phyloP scores from a whole-genome alignment of 1,284 basidiomycete species.

The Cutaneotrichosporon spelunceum region DNA sequence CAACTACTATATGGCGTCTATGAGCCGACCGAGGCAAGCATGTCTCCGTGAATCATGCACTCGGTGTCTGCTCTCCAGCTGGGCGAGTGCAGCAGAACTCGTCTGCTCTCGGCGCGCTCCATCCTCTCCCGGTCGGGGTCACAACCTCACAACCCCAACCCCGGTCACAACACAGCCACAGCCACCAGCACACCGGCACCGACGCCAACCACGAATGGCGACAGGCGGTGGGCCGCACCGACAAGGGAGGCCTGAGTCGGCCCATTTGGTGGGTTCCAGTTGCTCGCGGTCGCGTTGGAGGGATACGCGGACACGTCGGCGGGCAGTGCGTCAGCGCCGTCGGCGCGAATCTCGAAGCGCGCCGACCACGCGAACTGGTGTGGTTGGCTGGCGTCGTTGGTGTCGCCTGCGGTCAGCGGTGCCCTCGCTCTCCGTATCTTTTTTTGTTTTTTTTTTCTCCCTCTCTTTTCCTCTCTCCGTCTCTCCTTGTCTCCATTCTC shows the following conservation, averaged over 20 bases:
- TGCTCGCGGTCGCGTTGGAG: background rate
- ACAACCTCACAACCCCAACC: conserved; percentile 1
- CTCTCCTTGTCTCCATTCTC: no score
- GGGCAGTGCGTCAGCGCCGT: background rate
- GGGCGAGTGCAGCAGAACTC: no score
- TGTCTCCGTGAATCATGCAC: background rate
- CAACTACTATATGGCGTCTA: background rate
- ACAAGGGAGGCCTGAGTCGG: background rate
- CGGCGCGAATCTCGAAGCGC: background rate
- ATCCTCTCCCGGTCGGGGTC: background rate
- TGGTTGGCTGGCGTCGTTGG: background rate
- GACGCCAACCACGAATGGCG: background rate
- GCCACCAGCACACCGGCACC: no score
- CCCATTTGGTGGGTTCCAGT: conserved; percentile 1
- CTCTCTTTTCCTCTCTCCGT: background rate
- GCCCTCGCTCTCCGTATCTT: background rate
- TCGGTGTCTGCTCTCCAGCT: background rate
- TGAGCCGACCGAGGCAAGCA: background rate
- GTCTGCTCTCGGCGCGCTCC: no score
- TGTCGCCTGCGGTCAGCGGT: background rate
- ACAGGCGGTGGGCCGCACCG: background rate
- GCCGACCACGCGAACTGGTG: background rate
- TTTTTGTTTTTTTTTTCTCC: no score
- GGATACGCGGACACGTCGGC: conserved; percentile 2
- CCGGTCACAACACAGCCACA: no score